Percentiles rank a stretch among this genome's conserved stretches.
Conservation (phyloP, 441 rosid species). For the Populus hybrid region DNA sequence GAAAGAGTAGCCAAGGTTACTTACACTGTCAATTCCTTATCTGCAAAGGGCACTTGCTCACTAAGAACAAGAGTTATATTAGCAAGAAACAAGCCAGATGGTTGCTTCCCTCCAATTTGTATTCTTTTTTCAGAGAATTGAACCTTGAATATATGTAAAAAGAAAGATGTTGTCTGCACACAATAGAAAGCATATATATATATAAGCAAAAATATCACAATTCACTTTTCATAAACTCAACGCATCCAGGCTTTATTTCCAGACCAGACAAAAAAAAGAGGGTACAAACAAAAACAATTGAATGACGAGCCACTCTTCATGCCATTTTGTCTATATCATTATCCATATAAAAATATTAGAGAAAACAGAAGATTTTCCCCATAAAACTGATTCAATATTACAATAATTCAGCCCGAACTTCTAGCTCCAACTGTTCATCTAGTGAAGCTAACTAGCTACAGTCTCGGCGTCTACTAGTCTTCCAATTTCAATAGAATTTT, state of each 20-base stretch:
- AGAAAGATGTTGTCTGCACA: slow-evolving; percentile 88
- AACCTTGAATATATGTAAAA: slow-evolving; percentile 80
- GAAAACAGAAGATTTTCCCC: neutral
- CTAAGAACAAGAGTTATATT: slow-evolving; percentile 62
- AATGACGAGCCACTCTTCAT: neutral
- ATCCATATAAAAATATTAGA: neutral
- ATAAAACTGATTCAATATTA: neutral
- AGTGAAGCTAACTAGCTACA: neutral
- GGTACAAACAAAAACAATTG: neutral
- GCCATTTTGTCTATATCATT: neutral
- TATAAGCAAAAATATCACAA: neutral
- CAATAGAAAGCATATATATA: slow-evolving; percentile 1
- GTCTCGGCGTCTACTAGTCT: neutral
- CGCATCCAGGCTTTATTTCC: slow-evolving; percentile 3
- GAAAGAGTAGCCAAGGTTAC: slow-evolving; percentile 26
- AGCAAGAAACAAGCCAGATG: slow-evolving; percentile 63
- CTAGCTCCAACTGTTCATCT: neutral
- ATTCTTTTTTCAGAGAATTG: slow-evolving; percentile 70
- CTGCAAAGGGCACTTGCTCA: slow-evolving; percentile 87
- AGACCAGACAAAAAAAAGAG: neutral
- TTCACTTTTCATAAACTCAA: neutral
- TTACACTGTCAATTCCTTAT: slow-evolving; percentile 71
- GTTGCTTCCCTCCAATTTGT: slow-evolving; percentile 74
- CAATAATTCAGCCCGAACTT: neutral
- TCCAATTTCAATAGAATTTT: neutral